Evolutionary conservation across 176 grass and related monocot genomes (phyloP).

Genomic region (Avena atlantica): DNA sequence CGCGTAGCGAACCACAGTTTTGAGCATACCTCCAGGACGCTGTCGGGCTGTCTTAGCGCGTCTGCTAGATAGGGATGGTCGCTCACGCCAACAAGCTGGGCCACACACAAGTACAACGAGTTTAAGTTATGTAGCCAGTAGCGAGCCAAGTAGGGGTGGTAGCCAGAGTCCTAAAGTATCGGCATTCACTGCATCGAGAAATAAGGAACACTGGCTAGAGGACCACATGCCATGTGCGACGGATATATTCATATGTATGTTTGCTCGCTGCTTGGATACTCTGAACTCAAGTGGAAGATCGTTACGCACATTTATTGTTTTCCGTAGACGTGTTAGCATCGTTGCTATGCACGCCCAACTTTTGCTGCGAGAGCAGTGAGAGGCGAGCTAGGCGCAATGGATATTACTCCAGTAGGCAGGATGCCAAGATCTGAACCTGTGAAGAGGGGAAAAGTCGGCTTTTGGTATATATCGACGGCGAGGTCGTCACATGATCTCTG

Average conservation of each 20-base stretch:
- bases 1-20: neutral
- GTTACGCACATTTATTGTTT: neutral
- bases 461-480: too few relatives aligned
- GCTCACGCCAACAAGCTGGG: neutral
- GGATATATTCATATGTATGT: neutral
- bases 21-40: neutral
- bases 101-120: neutral
- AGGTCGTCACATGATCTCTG: constrained; percentile 31
- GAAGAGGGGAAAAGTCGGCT: neutral
- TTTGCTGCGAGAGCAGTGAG: neutral
- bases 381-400: neutral
- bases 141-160: neutral
- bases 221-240: constrained; percentile 33
- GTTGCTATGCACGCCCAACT: neutral
- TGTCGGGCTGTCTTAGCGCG: neutral
- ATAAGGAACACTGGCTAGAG: neutral
- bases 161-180: neutral
- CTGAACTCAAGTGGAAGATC: neutral
- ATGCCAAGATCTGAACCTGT: neutral
- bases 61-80: neutral
- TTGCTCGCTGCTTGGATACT: neutral
- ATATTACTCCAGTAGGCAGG: neutral
- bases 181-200: neutral
- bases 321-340: neutral
- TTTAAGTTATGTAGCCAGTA: neutral